Conservation (phyloP, 805 yeast genomes). For the Tetrapisispora fleetii region DNA sequence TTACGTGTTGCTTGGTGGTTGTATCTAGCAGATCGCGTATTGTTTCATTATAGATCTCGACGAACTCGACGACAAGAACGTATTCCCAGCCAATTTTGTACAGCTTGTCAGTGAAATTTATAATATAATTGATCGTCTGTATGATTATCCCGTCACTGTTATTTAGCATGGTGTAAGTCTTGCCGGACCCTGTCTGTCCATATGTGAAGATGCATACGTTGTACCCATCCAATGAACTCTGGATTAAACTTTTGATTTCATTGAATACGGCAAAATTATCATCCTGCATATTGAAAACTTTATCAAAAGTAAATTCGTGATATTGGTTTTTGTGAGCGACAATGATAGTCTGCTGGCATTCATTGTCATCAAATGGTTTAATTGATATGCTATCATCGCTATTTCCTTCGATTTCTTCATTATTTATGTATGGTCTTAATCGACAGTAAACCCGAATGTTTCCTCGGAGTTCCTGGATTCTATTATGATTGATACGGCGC, state of each 20-base stretch:
- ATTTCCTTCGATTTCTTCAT: slow-evolving; percentile 11
- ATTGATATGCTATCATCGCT: slow-evolving; percentile 24
- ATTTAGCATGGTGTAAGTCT: slow-evolving; percentile 81
- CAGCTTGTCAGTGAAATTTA: slow-evolving; percentile 41
- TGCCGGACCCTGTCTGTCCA: slow-evolving; percentile 96
- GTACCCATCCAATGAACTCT: slow-evolving; percentile 77
- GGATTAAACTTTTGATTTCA: slow-evolving; percentile 79
- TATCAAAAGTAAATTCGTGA: slow-evolving; percentile 59
- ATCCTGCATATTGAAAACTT: slow-evolving; percentile 49
- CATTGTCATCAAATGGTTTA: slow-evolving; percentile 18
- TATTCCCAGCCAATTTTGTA: slow-evolving; percentile 54
- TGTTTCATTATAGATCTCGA: slow-evolving; percentile 83
- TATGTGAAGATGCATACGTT: slow-evolving; percentile 93
- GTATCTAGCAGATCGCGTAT: slow-evolving; percentile 53
- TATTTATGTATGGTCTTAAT: slow-evolving; percentile 46
- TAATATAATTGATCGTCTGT: slow-evolving; percentile 60
- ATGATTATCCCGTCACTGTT: slow-evolving; percentile 73
- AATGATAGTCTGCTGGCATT: slow-evolving; percentile 21
- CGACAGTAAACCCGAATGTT: slow-evolving; percentile 88
- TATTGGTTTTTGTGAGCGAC: slow-evolving; percentile 5
- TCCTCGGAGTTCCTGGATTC: slow-evolving; percentile 79
- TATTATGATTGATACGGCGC: slow-evolving; percentile 60
- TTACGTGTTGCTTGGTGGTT: slow-evolving; percentile 41
- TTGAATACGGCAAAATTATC: slow-evolving; percentile 61
- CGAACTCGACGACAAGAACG: slow-evolving; percentile 57